phyloP scores from a whole-genome alignment of 2,329 filamentous ascomycete genomes.

The Ascochyta viciae-villosae region DNA sequence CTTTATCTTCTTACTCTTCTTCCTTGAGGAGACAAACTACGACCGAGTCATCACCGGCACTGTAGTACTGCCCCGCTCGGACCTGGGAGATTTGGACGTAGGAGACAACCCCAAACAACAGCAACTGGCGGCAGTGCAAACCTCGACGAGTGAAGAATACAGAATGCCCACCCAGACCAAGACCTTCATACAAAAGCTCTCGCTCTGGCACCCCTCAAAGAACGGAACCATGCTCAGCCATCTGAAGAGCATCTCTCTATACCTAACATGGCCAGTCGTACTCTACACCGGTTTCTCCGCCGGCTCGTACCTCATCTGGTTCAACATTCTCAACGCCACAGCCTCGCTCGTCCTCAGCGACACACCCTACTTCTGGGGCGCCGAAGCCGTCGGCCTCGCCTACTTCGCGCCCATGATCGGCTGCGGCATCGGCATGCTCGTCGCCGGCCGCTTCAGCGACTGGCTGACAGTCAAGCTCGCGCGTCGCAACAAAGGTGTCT shows the following conservation, averaged over 20 bases:
- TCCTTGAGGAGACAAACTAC: conserved; percentile 68
- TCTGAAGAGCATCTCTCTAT: conserved; percentile 32
- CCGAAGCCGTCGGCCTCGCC: conserved; percentile 31
- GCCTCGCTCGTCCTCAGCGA: conserved; percentile 34
- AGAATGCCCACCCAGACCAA: conserved; percentile 16
- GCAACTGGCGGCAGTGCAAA: conserved; percentile 20
- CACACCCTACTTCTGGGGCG: conserved; percentile 30
- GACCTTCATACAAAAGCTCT: conserved; percentile 28
- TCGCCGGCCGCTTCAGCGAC: conserved; percentile 32
- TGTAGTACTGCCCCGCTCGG: background rate
- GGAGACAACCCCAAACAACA: background rate
- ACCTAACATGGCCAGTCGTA: conserved; percentile 47
- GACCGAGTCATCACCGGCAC: conserved; percentile 44
- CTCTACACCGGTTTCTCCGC: conserved; percentile 37
- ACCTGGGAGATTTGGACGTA: background rate
- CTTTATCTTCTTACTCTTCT: conserved; percentile 63
- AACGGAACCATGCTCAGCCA: conserved; percentile 28
- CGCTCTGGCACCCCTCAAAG: conserved; percentile 30
- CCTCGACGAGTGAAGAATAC: conserved; percentile 19
- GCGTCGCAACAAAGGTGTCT: conserved; percentile 48
- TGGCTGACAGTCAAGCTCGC: conserved; percentile 41
- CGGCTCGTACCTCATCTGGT: conserved; percentile 37
- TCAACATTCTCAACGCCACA: conserved; percentile 40
- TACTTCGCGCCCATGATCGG: conserved; percentile 34
- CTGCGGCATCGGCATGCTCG: conserved; percentile 25